Evolutionary conservation across 2,329 filamentous ascomycete species (phyloP), one percentile per base, ranked within the genome.

Genomic region (Paraphoma sp.): DNA sequence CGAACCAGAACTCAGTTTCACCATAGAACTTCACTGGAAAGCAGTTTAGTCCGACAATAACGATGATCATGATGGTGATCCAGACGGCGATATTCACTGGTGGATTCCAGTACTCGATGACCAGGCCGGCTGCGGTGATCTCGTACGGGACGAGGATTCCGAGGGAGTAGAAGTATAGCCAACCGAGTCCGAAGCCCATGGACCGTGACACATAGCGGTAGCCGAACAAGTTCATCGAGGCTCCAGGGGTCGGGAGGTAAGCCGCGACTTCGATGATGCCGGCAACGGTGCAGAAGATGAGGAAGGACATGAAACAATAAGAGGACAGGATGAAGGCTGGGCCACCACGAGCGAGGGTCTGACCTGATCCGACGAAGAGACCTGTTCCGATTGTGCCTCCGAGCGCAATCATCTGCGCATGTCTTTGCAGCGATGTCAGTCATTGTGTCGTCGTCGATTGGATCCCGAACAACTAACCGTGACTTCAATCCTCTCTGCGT

Each of bases 401-500:
- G n/a, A 86, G 84, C 56, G 84, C 82, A 71, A 86, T 86, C 84
- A 86, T 86, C 72, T 86, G 82, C 80, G 62, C 79, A 78, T 57
- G 79, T 72, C 44, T 84, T 69, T 36, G 33, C 9, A 36, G 11
- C 80, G 73, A 38, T 79, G 79, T 11, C 76, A 73, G 29, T 81
- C 79, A n/a, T 80, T 74, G 49, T 70, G 29, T 28, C 43, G 16
- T 14, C n/a, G 10, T 38, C 8, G 7, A 43, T 1, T 17, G 46
- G 28, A 45, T 31, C 6, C 10, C 18, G 12, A 12, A 71, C 69
- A 70, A 53, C 67, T 40, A 60, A 72, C 69, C 69, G 58, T 11
- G 73, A 76, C 55, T 78, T 79, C 51, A 79, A 64, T 6, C 78
- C 76, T 59, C 77, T 64, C 31, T 79, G 70, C 9, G 77, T 79